phyloP scores from a whole-genome alignment of 176 grass and related monocot genomes.

The Eragrostis nindensis region DNA sequence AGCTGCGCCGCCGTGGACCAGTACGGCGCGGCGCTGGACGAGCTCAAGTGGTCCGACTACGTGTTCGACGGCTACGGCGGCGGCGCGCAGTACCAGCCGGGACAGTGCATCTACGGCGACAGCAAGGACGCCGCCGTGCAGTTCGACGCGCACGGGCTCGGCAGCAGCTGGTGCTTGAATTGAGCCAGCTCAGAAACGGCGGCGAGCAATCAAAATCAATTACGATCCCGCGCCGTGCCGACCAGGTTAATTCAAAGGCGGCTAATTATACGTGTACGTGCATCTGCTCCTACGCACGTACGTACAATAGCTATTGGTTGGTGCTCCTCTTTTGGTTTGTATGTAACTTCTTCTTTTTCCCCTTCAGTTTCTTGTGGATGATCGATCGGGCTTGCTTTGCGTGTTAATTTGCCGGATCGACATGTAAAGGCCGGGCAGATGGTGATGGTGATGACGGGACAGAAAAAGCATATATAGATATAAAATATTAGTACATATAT shows the following conservation, averaged over 20 bases:
- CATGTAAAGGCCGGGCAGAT: slow-evolving; percentile 24
- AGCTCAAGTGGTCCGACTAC: slow-evolving; percentile 70
- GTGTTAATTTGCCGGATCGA: slow-evolving; percentile 14
- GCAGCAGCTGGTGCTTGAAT: slow-evolving; percentile 53
- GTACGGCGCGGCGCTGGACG: slow-evolving; percentile 54
- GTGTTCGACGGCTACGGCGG: slow-evolving; percentile 49
- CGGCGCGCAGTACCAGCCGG: slow-evolving; percentile 18
- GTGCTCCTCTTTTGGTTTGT: slow-evolving; percentile 26
- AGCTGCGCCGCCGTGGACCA: slow-evolving; percentile 20
- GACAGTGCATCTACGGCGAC: slow-evolving; percentile 56
- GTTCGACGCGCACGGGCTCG: slow-evolving; percentile 44
- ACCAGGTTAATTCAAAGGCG: neutral
- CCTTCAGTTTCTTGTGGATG: neutral
- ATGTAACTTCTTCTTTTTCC: neutral
- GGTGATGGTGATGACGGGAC: slow-evolving; percentile 19
- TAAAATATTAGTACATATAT: neutral
- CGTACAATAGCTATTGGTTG: slow-evolving; percentile 24
- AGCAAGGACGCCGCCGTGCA: slow-evolving; percentile 40
- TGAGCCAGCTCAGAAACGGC: slow-evolving; percentile 13
- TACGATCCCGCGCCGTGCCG: neutral
- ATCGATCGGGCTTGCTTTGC: neutral
- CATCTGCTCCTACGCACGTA: neutral
- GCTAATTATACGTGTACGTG: neutral
- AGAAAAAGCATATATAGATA: neutral
- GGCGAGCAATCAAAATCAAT: slow-evolving; percentile 37